Conservation (phyloP, 139 green algal species). For the Gonium pectorale region DNA sequence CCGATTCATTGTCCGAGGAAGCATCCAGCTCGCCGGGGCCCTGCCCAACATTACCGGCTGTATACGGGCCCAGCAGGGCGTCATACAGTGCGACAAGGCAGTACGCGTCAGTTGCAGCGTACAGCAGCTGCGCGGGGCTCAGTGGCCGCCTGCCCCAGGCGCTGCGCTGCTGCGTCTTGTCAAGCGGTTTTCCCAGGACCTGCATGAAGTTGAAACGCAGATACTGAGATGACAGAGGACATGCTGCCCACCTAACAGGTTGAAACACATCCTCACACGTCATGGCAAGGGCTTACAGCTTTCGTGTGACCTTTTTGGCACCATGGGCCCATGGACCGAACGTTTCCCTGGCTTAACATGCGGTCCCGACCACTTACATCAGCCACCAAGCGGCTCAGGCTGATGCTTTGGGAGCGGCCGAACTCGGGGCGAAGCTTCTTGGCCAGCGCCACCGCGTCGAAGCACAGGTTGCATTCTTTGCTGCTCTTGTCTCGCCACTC, state of each 20-base stretch:
- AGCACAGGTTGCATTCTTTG: neutral
- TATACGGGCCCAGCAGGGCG: neutral
- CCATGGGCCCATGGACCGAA: too few relatives aligned
- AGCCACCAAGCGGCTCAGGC: slow-evolving; percentile 35
- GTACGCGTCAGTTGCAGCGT: slow-evolving; percentile 69
- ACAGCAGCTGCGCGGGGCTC: slow-evolving; percentile 60
- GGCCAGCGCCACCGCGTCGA: slow-evolving; percentile 42
- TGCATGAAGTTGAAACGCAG: neutral
- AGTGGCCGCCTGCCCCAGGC: slow-evolving; percentile 71
- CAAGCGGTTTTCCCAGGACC: slow-evolving; percentile 54
- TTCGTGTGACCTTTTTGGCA: too few relatives aligned
- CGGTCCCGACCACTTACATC: neutral
- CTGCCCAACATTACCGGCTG: too few relatives aligned
- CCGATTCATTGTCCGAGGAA: too few relatives aligned
- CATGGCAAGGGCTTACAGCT: too few relatives aligned
- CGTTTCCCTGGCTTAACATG: too few relatives aligned
- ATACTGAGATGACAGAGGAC: neutral
- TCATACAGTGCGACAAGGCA: slow-evolving; percentile 56
- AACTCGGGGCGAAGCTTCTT: slow-evolving; percentile 12
- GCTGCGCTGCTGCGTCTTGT: slow-evolving; percentile 72
- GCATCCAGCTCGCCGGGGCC: too few relatives aligned
- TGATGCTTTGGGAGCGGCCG: neutral
- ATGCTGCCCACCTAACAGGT: neutral
- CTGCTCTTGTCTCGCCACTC: too few relatives aligned
- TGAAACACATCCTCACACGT: neutral